phyloP scores from a whole-genome alignment of 306 rosid species.

The Echinosophora koreensis region DNA sequence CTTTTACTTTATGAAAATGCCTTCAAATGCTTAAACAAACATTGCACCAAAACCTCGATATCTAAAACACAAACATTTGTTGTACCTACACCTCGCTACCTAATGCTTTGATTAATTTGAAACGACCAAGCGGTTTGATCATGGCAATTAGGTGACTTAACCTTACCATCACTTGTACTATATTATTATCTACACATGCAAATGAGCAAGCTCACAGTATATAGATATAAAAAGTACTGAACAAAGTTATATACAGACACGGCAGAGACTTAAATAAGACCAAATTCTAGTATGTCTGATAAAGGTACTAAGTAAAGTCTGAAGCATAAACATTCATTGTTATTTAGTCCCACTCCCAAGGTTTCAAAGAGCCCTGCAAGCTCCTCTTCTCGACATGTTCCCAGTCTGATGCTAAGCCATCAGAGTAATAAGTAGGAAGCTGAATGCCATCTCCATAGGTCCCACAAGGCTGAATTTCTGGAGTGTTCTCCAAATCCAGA shows the following conservation, averaged over 20 bases:
- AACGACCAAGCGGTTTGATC: slow-evolving; percentile 1
- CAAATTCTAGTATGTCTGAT: slow-evolving; percentile 35
- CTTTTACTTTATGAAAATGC: not conserved
- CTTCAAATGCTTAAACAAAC: not conserved
- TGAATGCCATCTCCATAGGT: slow-evolving; percentile 43
- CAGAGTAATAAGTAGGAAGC: slow-evolving; percentile 52
- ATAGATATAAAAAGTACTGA: slow-evolving; percentile 5
- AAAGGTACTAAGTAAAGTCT: slow-evolving; percentile 14
- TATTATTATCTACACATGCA: slow-evolving; percentile 22
- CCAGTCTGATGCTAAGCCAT: slow-evolving; percentile 77
- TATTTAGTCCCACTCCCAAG: slow-evolving; percentile 24
- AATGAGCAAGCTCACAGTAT: slow-evolving; percentile 13
- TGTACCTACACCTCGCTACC: slow-evolving; percentile 5
- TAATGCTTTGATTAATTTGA: not conserved
- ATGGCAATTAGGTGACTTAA: not conserved
- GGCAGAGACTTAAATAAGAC: not conserved
- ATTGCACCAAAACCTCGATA: not conserved
- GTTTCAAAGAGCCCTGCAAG: slow-evolving; percentile 45
- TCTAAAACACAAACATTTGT: slow-evolving; percentile 6
- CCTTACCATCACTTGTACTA: not conserved
- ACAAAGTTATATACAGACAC: slow-evolving; percentile 31
- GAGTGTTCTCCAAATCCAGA: slow-evolving; percentile 42
- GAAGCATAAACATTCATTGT: slow-evolving; percentile 37
- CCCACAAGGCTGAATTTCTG: slow-evolving; percentile 47
- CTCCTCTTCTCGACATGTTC: slow-evolving; percentile 79